Evolutionary conservation across 2,329 filamentous ascomycete genomes (phyloP).

Genomic region (Hypoxylon sp.): DNA sequence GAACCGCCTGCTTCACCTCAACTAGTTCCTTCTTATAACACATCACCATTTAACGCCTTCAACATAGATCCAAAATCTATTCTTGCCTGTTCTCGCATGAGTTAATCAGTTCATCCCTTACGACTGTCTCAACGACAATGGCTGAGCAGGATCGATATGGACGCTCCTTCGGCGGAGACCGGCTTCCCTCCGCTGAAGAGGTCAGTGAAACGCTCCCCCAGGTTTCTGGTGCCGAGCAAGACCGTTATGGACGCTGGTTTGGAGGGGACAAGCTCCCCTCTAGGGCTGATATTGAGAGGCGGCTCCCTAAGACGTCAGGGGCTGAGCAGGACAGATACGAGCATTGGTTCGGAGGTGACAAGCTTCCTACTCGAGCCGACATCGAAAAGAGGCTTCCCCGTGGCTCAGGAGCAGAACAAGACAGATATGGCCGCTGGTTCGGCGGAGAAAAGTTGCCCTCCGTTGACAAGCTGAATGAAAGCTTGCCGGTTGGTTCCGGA

Average conservation of each 20-base stretch:
- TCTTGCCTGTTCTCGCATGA: constrained; percentile 1
- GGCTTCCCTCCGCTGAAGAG: constrained; percentile 23
- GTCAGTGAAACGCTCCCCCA: constrained; percentile 26
- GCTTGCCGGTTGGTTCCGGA: constrained; percentile 34
- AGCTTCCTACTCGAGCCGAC: constrained; percentile 34
- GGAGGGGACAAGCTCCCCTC: constrained; percentile 40
- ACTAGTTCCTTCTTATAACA: background rate
- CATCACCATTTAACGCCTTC: background rate
- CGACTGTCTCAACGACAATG: constrained; percentile 38
- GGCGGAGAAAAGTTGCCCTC: constrained; percentile 32
- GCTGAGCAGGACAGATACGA: constrained; percentile 45
- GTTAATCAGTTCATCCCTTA: background rate
- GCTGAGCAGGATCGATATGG: constrained; percentile 46
- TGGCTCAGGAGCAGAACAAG: constrained; percentile 43
- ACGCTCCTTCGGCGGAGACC: constrained; percentile 43
- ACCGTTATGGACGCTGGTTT: constrained; percentile 44
- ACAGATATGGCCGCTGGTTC: constrained; percentile 44
- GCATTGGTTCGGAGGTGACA: constrained; percentile 39
- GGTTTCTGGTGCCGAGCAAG: constrained; percentile 44
- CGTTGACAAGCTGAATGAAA: constrained; percentile 33
- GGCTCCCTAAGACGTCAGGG: constrained; percentile 36
- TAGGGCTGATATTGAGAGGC: constrained; percentile 35
- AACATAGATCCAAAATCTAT: background rate
- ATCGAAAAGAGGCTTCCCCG: constrained; percentile 37
- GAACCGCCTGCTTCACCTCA: background rate